Percentiles rank a stretch among this genome's conserved stretches.
phyloP scores from a whole-genome alignment of 805 yeast genomes.

The Candida boleticola region DNA sequence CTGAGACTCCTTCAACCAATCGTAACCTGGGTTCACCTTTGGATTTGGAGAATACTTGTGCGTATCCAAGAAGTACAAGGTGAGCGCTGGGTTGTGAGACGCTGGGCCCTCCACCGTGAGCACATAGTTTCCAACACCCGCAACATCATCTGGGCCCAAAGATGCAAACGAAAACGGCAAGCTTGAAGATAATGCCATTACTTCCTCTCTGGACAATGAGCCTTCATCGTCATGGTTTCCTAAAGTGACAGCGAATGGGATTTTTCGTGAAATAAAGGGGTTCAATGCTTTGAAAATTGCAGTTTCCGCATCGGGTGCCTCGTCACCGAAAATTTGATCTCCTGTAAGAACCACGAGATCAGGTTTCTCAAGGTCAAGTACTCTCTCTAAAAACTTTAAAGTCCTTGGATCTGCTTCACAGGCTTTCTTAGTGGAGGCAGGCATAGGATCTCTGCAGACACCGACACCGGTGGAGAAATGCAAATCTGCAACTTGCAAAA shows the following conservation, averaged over 20 bases:
- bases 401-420: slow-evolving; percentile 85
- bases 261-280: slow-evolving; percentile 62
- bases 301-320: slow-evolving; percentile 77
- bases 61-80: slow-evolving; percentile 78
- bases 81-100: slow-evolving; percentile 41
- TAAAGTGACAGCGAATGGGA: slow-evolving; percentile 82
- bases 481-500: slow-evolving; percentile 86
- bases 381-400: slow-evolving; percentile 52
- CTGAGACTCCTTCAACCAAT: slow-evolving; percentile 76
- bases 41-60: slow-evolving; percentile 72
- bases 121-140: slow-evolving; percentile 83
- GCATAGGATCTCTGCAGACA: slow-evolving; percentile 70
- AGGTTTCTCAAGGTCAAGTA: slow-evolving; percentile 75
- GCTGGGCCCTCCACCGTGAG: slow-evolving; percentile 48
- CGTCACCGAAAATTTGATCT: slow-evolving; percentile 84
- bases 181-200: slow-evolving; percentile 53
- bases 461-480: slow-evolving; percentile 89
- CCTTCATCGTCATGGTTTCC: slow-evolving; percentile 98
- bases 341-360: slow-evolving; percentile 87
- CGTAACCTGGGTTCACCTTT: slow-evolving; percentile 75
- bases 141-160: slow-evolving; percentile 63
- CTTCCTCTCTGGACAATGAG: slow-evolving; percentile 52
- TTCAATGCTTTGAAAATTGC: slow-evolving; percentile 73
- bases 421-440: slow-evolving; percentile 41
- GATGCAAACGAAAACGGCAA: slow-evolving; percentile 69